Conservation (phyloP, 768 basidiomycete species). For the Macrocybe gigantea region DNA sequence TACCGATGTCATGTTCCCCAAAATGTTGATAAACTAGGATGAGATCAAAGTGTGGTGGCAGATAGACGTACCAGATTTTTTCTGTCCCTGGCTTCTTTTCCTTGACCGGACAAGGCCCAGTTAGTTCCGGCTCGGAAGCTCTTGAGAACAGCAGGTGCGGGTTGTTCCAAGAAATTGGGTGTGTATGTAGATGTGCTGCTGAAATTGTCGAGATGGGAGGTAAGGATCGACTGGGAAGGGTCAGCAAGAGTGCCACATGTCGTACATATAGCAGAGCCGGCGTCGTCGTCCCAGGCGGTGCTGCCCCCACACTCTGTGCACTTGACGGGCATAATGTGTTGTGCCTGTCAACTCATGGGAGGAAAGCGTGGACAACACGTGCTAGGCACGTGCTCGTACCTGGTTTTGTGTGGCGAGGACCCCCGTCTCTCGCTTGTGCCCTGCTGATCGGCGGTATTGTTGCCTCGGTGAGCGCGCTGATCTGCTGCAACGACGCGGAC, state of each 20-base stretch:
- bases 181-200: slow-evolving; percentile 26
- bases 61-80: slow-evolving; percentile 51
- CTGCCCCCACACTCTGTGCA: slow-evolving; percentile 52
- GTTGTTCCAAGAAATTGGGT: slow-evolving; percentile 21
- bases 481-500: too few relatives aligned
- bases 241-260: slow-evolving; percentile 68
- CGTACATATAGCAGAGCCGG: slow-evolving; percentile 60
- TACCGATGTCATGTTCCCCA: too few relatives aligned
- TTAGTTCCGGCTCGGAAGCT: slow-evolving; percentile 42
- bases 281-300: slow-evolving; percentile 51
- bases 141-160: slow-evolving; percentile 36
- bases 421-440: too few relatives aligned
- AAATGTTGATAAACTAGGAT: slow-evolving; percentile 9
- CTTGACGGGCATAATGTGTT: slow-evolving; percentile 22
- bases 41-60: slow-evolving; percentile 9
- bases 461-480: too few relatives aligned
- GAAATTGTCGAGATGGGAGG: slow-evolving; percentile 30
- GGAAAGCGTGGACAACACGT: not conserved
- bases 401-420: too few relatives aligned
- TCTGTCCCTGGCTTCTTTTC: slow-evolving; percentile 56
- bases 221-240: slow-evolving; percentile 54
- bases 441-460: too few relatives aligned
- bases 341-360: slow-evolving; percentile 4
- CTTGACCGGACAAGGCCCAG: slow-evolving; percentile 62
- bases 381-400: not conserved